Evolutionary conservation across 2,329 filamentous ascomycete genomes (phyloP).

Genomic region (Cercospora brassicicola): DNA sequence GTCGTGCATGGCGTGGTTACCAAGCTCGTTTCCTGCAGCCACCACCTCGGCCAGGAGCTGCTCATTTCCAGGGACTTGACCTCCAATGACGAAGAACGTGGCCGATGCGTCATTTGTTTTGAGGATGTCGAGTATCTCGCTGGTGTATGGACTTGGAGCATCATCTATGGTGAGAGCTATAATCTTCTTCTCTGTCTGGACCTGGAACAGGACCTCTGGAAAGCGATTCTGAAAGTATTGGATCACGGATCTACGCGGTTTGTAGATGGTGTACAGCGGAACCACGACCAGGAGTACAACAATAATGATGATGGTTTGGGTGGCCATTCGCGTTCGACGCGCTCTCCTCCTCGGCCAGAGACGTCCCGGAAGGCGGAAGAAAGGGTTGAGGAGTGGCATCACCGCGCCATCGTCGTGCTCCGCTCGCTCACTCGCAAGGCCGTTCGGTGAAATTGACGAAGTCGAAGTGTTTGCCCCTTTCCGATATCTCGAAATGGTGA

Average conservation of each 20-base stretch:
- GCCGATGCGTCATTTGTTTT: constrained; percentile 65
- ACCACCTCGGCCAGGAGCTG: constrained; percentile 54
- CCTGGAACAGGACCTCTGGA: constrained; percentile 77
- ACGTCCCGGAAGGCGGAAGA: constrained; percentile 38
- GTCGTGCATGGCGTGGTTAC: constrained; percentile 87
- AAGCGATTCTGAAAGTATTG: constrained; percentile 68
- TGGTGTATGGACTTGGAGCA: constrained; percentile 71
- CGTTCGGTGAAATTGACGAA: neutral
- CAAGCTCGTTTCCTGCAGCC: constrained; percentile 61
- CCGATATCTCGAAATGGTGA: neutral
- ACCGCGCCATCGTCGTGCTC: constrained; percentile 19
- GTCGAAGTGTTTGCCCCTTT: neutral
- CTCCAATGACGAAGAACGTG: constrained; percentile 87
- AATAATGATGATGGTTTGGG: constrained; percentile 29
- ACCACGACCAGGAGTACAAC: constrained; percentile 35
- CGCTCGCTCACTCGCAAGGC: neutral
- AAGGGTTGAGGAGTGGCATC: constrained; percentile 38
- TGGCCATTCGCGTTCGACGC: constrained; percentile 35
- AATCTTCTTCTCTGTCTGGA: constrained; percentile 60
- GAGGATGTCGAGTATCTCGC: constrained; percentile 69
- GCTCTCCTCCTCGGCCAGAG: constrained; percentile 34
- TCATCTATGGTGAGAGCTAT: constrained; percentile 87
- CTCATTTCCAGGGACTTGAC: constrained; percentile 62
- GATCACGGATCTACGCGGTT: constrained; percentile 72
- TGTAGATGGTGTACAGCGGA: constrained; percentile 72